Percentiles rank a stretch among this genome's conserved stretches.
Conservation (phyloP, 352 stramenopile species). For the Pythium chondricola region DNA sequence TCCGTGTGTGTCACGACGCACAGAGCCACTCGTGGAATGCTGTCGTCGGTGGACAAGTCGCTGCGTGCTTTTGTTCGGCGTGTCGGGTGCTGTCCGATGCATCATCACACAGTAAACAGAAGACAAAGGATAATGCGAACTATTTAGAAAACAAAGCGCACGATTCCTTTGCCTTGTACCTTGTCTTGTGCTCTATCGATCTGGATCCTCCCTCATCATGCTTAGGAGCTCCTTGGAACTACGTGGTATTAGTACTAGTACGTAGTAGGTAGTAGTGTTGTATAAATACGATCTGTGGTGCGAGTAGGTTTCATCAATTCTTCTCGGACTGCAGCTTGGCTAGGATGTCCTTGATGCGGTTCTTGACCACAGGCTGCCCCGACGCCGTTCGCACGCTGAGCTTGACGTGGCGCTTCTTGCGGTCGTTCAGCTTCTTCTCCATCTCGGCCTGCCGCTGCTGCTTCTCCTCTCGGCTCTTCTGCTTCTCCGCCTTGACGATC, state of each 20-base stretch:
- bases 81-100: too few relatives aligned
- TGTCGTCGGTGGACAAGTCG: too few relatives aligned
- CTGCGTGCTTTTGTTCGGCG: too few relatives aligned
- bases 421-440: slow-evolving; percentile 70
- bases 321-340: slow-evolving; percentile 58
- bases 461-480: slow-evolving; percentile 35
- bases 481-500: slow-evolving; percentile 41
- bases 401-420: slow-evolving; percentile 87
- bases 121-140: too few relatives aligned
- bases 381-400: slow-evolving; percentile 71
- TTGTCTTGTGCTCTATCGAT: too few relatives aligned
- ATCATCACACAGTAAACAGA: too few relatives aligned
- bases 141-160: not conserved
- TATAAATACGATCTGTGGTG: too few relatives aligned
- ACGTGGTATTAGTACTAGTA: not conserved
- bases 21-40: too few relatives aligned
- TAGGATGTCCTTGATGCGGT: slow-evolving; percentile 84
- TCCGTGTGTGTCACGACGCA: too few relatives aligned
- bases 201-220: too few relatives aligned
- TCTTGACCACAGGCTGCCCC: slow-evolving; percentile 77
- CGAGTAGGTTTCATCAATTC: too few relatives aligned
- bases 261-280: not conserved
- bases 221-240: too few relatives aligned
- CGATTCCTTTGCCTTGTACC: not conserved
- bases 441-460: slow-evolving; percentile 39